These are phyloP conservation scores for Bacterosira constricta DNA, from an alignment of 108 stramenopile genomes.

Conservation along the genomic window DNA sequence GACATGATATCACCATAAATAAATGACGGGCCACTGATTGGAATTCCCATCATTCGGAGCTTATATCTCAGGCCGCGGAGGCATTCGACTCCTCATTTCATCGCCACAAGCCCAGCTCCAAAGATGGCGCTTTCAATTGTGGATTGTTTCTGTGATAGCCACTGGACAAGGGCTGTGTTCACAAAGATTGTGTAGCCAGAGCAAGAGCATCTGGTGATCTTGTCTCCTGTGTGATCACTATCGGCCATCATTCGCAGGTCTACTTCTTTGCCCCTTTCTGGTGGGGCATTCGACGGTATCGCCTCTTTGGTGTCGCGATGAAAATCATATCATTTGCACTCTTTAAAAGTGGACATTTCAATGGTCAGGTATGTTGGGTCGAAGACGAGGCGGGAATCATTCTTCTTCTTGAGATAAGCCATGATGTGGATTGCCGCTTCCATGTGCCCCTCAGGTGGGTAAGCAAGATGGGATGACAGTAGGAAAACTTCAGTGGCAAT, in stretches of 20 bases:
- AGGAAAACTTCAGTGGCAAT: constrained; percentile 49
- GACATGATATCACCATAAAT: too few relatives aligned
- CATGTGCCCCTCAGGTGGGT: constrained; percentile 50
- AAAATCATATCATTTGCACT: neutral
- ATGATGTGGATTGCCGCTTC: constrained; percentile 10
- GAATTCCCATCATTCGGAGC: too few relatives aligned
- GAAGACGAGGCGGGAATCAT: constrained; percentile 12
- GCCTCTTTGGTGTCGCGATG: constrained; percentile 9
- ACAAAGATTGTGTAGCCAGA: too few relatives aligned
- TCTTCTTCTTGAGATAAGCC: neutral
- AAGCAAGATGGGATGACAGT: constrained; percentile 38
- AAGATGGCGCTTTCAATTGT: too few relatives aligned
- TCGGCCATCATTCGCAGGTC: neutral
- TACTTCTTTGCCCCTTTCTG: constrained; percentile 3
- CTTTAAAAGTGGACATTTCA: neutral
- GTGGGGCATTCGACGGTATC: constrained; percentile 23
- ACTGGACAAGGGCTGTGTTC: too few relatives aligned
- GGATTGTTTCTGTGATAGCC: too few relatives aligned
- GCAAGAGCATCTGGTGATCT: too few relatives aligned
- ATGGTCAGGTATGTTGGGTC: constrained; percentile 26
- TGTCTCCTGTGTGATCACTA: neutral
- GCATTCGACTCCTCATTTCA: too few relatives aligned
- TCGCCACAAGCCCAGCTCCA: too few relatives aligned
- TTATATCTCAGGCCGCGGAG: too few relatives aligned
- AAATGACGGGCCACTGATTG: too few relatives aligned